Percentiles rank a stretch among this genome's conserved stretches.
Conservation (phyloP, 345 rosid species). For the Sisymbrium altissimum region DNA sequence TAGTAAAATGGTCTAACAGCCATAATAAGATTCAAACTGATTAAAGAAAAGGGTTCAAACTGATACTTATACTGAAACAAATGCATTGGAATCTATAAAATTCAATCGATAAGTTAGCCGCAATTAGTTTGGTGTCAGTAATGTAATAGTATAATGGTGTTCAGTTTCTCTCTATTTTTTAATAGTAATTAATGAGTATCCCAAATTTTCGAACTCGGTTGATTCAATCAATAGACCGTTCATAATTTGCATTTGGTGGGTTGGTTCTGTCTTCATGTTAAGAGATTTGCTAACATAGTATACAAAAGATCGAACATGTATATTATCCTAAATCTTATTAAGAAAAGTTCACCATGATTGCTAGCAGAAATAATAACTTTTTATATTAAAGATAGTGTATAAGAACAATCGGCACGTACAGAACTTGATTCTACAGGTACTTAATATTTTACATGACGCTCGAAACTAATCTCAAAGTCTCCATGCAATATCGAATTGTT, state of each 20-base stretch:
- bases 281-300: neutral
- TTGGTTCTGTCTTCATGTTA: neutral
- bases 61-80: neutral
- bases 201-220: neutral
- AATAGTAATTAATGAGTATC: neutral
- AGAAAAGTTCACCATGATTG: neutral
- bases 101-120: neutral
- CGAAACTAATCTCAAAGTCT: neutral
- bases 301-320: neutral
- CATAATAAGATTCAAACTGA: neutral
- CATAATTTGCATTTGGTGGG: neutral
- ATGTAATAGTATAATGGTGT: no score
- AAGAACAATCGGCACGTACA: neutral
- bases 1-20: neutral
- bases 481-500: neutral
- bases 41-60: no score
- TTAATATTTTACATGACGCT: neutral
- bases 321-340: neutral
- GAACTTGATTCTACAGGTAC: neutral
- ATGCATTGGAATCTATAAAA: neutral
- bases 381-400: neutral
- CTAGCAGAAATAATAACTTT: neutral
- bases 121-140: neutral
- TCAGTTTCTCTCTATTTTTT: no score
- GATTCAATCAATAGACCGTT: neutral